Evolutionary conservation across 1,139 yeast species (phyloP).

Genomic region (Geotrichum bryndzae): DNA sequence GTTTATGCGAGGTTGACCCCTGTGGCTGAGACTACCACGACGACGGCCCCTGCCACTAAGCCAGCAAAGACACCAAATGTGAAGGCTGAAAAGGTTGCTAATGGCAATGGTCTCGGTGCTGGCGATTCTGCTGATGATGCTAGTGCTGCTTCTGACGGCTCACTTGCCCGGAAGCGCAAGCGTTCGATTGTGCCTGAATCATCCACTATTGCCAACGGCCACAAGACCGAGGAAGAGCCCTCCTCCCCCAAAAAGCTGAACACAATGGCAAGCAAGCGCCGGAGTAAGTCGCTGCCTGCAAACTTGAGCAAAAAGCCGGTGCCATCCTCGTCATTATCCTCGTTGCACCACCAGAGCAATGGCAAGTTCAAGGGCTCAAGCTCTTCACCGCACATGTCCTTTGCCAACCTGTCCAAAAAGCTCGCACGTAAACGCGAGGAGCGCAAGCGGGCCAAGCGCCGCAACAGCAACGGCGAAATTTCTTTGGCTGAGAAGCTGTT

Average conservation of each 20-base stretch:
- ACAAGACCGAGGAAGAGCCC: neutral
- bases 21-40: conserved; percentile 5
- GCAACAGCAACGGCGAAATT: neutral
- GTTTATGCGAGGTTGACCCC: conserved; percentile 50
- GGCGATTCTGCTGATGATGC: neutral
- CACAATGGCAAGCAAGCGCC: neutral
- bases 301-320: neutral
- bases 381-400: conserved; percentile 9
- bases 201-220: neutral
- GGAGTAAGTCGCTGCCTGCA: neutral
- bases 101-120: neutral
- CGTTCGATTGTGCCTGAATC: conserved; percentile 3
- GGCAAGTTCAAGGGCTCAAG: neutral
- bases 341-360: neutral
- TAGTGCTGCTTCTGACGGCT: neutral
- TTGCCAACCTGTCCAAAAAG: conserved; percentile 14
- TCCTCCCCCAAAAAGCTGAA: neutral
- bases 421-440: conserved; percentile 1
- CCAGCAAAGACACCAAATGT: neutral
- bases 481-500: neutral
- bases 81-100: neutral
- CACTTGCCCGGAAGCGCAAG: neutral
- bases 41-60: conserved; percentile 1
- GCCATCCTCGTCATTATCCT: neutral
- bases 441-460: conserved; percentile 4